A percentile compares a stretch with the other conserved stretches of the same genome.
Conservation (phyloP, 768 basidiomycete genomes). For the Trametes punicea region DNA sequence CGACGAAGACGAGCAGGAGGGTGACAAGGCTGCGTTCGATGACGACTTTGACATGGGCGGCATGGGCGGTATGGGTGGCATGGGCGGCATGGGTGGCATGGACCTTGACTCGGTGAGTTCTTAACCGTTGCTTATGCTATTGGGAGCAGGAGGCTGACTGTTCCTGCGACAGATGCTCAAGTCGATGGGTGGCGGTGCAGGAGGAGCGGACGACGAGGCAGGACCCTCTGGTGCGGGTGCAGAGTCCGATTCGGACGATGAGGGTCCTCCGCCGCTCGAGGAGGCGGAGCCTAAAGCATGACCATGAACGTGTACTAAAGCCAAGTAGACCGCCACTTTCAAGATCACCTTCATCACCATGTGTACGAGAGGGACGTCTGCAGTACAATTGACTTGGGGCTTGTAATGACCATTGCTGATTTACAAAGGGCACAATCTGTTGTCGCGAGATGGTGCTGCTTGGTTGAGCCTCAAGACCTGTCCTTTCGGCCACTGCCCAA, state of each 20-base stretch:
- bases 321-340: conserved; percentile 1
- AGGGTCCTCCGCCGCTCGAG: conserved; percentile 81
- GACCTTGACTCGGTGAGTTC: conserved; percentile 61
- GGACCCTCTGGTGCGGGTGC: conserved; percentile 27
- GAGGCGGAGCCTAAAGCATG: conserved; percentile 49
- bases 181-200: conserved; percentile 32
- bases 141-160: neutral
- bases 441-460: too few relatives aligned
- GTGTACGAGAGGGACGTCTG: conserved; percentile 18
- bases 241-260: conserved; percentile 50
- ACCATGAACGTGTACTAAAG: conserved; percentile 1
- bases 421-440: conserved; percentile 18
- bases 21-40: conserved; percentile 39
- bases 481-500: too few relatives aligned
- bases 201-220: conserved; percentile 13
- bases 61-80: conserved; percentile 39
- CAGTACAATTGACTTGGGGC: conserved; percentile 11
- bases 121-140: neutral
- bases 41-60: conserved; percentile 41
- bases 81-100: conserved; percentile 38
- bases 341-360: neutral
- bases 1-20: conserved; percentile 96
- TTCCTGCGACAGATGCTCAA: conserved; percentile 39
- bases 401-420: conserved; percentile 16
- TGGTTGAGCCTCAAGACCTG: too few relatives aligned